Base-by-base conservation (phyloP, 164 flowering plant species). In the Litsea cubeba region DNA sequence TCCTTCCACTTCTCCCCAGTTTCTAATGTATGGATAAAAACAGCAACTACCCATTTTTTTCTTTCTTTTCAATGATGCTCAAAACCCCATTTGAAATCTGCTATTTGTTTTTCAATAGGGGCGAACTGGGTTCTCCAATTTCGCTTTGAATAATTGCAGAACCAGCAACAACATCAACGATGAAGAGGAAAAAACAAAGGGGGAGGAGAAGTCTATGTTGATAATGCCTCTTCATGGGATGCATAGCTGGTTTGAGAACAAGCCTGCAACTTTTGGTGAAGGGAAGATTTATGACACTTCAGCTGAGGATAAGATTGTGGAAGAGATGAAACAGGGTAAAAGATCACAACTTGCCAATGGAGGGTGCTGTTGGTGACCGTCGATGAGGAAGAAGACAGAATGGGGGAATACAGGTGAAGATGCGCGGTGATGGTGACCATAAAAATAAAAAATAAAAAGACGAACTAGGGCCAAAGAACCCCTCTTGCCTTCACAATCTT, bases 251-350 rank as follows among this genome's bases (percentile, higher is more conserved):
- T 65, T 84, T 15, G 72, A 80, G 82, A 88, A 82, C 46, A 90
- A 80, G 80, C 99, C 99, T 1, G 62, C 75, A 25, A 97, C 98
- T 58, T 91, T 95, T 78, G 99, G 98, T 15, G 90, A 85, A 79
- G 97, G 91, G 24, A 95, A 89, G 77, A 88, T 68, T 68, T 95
- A 91, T 71, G 97, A 91, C 77, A 91, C 96, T 71, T 78, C 84
- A 3, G 23, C 90, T 77, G 99, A 93, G 77, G 98, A 95, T 71
- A 86, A 85, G 77, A 76, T 91, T 82, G 74, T 88, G 71, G 91
- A 89, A 64, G 97, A 95, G 82, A 80, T 93, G 17, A 85, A 86
- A 81, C 88, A 89, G 85, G 87, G 91, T 74, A 83, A 88, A 67
- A 62, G 25, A 65, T 94, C 95, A 23, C 98, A 93, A 83, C 77